These are phyloP conservation scores for Fusarium hainanense DNA, from an alignment of 2,329 filamentous ascomycete species.

Conservation along the genomic window DNA sequence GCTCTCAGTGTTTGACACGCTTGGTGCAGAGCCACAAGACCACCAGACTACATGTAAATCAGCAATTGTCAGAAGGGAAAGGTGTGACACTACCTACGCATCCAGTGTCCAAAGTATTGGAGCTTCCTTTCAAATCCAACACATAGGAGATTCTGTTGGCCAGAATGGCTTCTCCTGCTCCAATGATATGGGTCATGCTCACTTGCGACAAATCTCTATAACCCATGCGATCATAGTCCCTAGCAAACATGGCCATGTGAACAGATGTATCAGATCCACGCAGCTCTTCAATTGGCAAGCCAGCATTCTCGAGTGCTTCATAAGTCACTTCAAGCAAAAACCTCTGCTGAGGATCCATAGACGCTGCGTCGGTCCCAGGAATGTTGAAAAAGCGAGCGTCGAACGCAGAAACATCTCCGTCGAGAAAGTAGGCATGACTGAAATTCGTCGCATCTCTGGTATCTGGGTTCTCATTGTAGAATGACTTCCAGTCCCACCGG, in stretches of 20 bases:
- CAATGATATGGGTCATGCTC: constrained; percentile 1
- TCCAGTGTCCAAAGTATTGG: not conserved
- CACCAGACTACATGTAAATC: not conserved
- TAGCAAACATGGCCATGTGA: not conserved
- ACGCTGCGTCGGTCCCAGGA: not conserved
- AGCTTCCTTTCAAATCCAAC: constrained; percentile 1
- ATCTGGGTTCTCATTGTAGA: constrained; percentile 9
- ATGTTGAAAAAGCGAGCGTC: constrained; percentile 15
- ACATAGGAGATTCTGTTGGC: constrained; percentile 12
- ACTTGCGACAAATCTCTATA: constrained; percentile 6
- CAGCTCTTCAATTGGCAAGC: not conserved
- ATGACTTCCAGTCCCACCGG: constrained; percentile 7
- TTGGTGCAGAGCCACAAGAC: not conserved
- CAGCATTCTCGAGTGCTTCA: constrained; percentile 4
- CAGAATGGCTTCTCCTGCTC: not conserved
- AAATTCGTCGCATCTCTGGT: constrained; percentile 1
- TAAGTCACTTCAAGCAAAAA: constrained; percentile 1
- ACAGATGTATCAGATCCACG: constrained; percentile 1
- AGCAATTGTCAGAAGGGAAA: too few relatives aligned
- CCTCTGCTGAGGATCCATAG: constrained; percentile 12
- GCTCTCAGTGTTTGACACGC: constrained; percentile 3
- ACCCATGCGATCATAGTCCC: constrained; percentile 6
- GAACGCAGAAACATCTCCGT: constrained; percentile 1
- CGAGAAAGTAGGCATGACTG: constrained; percentile 7
- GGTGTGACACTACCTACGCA: not conserved